These are phyloP conservation scores for Schizophyllum commune DNA, from an alignment of 1,284 basidiomycete genomes.

Conservation along the genomic window DNA sequence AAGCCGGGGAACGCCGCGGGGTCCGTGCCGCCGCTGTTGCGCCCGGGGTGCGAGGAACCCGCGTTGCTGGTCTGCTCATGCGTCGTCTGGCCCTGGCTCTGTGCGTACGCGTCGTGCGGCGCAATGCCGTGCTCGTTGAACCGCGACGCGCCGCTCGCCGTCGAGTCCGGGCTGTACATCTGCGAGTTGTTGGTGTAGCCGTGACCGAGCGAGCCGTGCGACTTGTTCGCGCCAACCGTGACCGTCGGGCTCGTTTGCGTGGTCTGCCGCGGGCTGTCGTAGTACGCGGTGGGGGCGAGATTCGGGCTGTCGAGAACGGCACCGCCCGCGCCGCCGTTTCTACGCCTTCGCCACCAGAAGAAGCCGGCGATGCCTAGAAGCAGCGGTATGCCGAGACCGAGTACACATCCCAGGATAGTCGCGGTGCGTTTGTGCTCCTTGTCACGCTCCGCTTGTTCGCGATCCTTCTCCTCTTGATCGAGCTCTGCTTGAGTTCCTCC, in stretches of 20 bases:
- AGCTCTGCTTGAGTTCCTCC: conserved; percentile 2
- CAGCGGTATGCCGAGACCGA: conserved; percentile 8
- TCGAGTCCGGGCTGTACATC: not conserved
- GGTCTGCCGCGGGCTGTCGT: conserved; percentile 8
- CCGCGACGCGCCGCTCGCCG: not conserved
- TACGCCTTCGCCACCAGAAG: conserved; percentile 9
- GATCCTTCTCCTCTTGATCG: not conserved
- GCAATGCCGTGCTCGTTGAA: not conserved
- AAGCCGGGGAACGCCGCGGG: conserved; percentile 8
- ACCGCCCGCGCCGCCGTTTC: conserved; percentile 4
- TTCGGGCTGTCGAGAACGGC: not conserved
- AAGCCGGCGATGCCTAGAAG: conserved; percentile 5
- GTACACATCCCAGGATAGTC: conserved; percentile 9
- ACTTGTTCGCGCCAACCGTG: conserved; percentile 1
- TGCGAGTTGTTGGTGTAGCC: conserved; percentile 8
- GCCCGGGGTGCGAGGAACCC: not conserved
- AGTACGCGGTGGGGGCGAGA: conserved; percentile 1
- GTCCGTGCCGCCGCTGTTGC: not conserved
- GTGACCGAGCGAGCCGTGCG: not conserved
- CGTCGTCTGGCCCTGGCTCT: not conserved
- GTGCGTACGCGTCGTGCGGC: not conserved
- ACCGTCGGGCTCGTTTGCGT: conserved; percentile 12
- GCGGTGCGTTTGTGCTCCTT: conserved; percentile 5
- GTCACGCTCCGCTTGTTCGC: not conserved
- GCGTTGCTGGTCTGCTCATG: not conserved